Conservation (phyloP, 768 basidiomycete genomes). For the Serendipita indica region DNA sequence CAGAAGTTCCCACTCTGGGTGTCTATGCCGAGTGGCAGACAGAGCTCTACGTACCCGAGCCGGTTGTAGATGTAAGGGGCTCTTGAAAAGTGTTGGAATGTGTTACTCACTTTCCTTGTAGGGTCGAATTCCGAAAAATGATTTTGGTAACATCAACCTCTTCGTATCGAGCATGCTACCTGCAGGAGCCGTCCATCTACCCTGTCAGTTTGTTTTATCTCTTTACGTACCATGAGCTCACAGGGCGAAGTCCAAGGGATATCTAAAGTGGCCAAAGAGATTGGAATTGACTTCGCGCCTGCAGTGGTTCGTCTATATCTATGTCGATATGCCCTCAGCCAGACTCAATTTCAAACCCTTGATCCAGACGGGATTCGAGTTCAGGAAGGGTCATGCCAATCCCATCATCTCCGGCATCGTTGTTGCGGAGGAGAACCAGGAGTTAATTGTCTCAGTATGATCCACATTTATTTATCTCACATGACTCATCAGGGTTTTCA, state of each 20-base stretch:
- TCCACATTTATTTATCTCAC: constrained; percentile 1
- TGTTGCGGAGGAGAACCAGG: constrained; percentile 66
- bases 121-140: constrained; percentile 90
- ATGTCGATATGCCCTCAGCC: constrained; percentile 8
- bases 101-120: constrained; percentile 22
- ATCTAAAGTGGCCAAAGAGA: constrained; percentile 72
- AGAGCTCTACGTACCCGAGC: constrained; percentile 59
- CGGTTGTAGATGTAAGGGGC: constrained; percentile 63
- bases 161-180: constrained; percentile 95
- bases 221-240: too few species aligned
- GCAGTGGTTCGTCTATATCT: constrained; percentile 91
- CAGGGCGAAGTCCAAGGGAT: constrained; percentile 56
- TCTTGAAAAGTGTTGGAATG: background rate
- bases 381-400: constrained; percentile 78
- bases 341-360: constrained; percentile 4
- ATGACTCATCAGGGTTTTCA: constrained; percentile 22
- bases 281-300: constrained; percentile 85
- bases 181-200: constrained; percentile 67
- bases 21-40: constrained; percentile 79
- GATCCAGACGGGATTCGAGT: constrained; percentile 82
- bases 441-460: constrained; percentile 55
- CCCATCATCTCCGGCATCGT: constrained; percentile 81
- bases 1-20: constrained; percentile 63
- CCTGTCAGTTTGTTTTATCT: constrained; percentile 44
- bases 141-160: constrained; percentile 92